A percentile compares a stretch with the other conserved stretches of the same genome.
Conservation (phyloP, 2,329 filamentous ascomycete species). For the Colletotrichum euphorbiae region DNA sequence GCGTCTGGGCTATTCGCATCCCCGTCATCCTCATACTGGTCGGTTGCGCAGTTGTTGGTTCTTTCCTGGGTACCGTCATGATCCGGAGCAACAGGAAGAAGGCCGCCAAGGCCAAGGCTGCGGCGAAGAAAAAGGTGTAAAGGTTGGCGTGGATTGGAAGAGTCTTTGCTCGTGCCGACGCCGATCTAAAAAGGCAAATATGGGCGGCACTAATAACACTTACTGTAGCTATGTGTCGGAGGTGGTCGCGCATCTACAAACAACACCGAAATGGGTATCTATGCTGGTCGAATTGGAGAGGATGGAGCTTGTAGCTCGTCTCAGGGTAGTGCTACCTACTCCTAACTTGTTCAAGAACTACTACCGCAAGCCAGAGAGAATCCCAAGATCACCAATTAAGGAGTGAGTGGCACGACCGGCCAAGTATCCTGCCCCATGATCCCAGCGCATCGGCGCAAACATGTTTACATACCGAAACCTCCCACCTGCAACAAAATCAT, state of each 20-base stretch:
- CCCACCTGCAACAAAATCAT: constrained; percentile 16
- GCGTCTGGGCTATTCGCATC: constrained; percentile 98
- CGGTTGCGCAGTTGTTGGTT: constrained; percentile 92
- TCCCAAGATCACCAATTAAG: constrained; percentile 30
- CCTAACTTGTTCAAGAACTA: constrained; percentile 24
- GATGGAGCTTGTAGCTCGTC: constrained; percentile 18
- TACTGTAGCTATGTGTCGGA: neutral
- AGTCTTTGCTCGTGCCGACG: neutral
- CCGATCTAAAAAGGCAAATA: too few relatives aligned
- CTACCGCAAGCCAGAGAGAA: constrained; percentile 36
- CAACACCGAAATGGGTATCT: constrained; percentile 34
- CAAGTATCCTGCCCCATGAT: constrained; percentile 27
- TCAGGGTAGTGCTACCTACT: constrained; percentile 24
- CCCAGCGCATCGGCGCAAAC: constrained; percentile 12
- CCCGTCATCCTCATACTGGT: constrained; percentile 96
- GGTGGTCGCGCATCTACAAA: neutral
- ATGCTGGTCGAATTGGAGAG: constrained; percentile 35
- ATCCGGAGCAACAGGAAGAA: constrained; percentile 99
- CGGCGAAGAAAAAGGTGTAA: constrained; percentile 86
- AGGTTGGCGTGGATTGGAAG: constrained; percentile 3
- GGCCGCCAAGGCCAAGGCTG: constrained; percentile 90
- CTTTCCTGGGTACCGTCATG: constrained; percentile 97
- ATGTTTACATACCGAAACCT: constrained; percentile 1
- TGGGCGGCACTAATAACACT: neutral
- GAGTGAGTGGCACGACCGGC: constrained; percentile 37